Evolutionary conservation across 2,329 filamentous ascomycete species (phyloP), one percentile per base, ranked within the genome.

Genomic region (Cercospora janseana): DNA sequence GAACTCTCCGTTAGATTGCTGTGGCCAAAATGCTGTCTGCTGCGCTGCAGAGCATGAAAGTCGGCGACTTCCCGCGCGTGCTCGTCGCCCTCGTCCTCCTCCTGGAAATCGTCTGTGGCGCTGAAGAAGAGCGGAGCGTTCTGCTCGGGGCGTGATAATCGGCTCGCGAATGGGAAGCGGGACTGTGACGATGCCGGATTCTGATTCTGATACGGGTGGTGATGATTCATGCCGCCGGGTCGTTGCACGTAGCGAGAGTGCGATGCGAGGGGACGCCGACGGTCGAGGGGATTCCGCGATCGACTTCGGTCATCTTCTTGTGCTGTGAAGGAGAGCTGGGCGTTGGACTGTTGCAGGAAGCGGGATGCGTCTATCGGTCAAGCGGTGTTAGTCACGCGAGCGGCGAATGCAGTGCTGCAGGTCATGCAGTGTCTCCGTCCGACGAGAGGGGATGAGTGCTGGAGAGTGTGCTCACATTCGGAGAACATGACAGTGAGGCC

Each of bases 321-420:
- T 59, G 73, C 80, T 71, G 67, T 86, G 81, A 72, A 90, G 60
- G 86, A 88, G 64, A 97, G 77, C 57, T 89, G 86, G 55, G 91
- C 95, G 76, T 95, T 91, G 60, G 91, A 96, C 80, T 97, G 93
- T 55, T 91, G 88, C 63, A 98, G 83, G 70, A 98, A 98, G 62
- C 86, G 86, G 60, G 92, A 97, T 65, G 93, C 93, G 85, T 97
- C 93, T 96, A 66, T 46, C 46, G 47, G 46, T 46, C 40, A 41
- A 57, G 56, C 56, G 56, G 61, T 52, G 69, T 74, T 59, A 72
- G 68, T 73, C 71, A 74, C 70, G 68, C 70, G 70, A 68, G 65
- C 60, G 31, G 51, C 46, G 55, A 6, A 45, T 46, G 45, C 44
- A 31, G 34, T 46, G 35, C 29, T 44, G 29, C 26, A 62, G 64